Evolutionary conservation across 2,329 filamentous ascomycete genomes (phyloP).

Genomic region (Chaetomium sp.): DNA sequence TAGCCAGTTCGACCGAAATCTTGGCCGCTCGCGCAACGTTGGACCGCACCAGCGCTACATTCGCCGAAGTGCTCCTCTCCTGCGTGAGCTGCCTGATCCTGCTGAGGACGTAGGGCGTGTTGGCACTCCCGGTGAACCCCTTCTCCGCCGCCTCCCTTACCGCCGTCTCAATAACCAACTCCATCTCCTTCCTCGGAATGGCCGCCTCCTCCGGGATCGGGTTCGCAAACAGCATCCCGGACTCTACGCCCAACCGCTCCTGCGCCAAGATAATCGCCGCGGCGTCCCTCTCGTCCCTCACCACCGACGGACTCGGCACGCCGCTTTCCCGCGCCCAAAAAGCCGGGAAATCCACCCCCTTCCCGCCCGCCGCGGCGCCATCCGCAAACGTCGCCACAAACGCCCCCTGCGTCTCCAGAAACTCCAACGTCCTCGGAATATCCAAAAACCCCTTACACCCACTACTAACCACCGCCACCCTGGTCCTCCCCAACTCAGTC

Average conservation of each 20-base stretch:
- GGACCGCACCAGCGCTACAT: constrained; percentile 61
- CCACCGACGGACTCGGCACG: constrained; percentile 72
- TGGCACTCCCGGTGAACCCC: constrained; percentile 71
- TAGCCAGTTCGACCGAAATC: constrained; percentile 56
- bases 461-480: constrained; percentile 83
- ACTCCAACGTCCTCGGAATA: constrained; percentile 84
- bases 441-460: constrained; percentile 97
- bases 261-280: constrained; percentile 87
- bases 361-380: constrained; percentile 57
- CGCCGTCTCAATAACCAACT: constrained; percentile 67
- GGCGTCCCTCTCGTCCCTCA: constrained; percentile 77
- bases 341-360: constrained; percentile 78
- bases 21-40: constrained; percentile 59
- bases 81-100: constrained; percentile 79
- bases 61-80: constrained; percentile 71
- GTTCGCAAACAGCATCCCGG: constrained; percentile 86
- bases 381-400: constrained; percentile 89
- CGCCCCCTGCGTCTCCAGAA: constrained; percentile 71
- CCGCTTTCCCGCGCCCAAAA: constrained; percentile 93
- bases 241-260: constrained; percentile 68
- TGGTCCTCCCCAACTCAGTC: constrained; percentile 87
- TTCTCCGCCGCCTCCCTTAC: constrained; percentile 64
- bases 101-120: constrained; percentile 80
- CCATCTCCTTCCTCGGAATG: constrained; percentile 72
- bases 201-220: constrained; percentile 73